Evolutionary conservation across 2,329 filamentous ascomycete genomes (phyloP), one percentile per base, ranked within the genome.

Genomic region (Venturia pyrina): DNA sequence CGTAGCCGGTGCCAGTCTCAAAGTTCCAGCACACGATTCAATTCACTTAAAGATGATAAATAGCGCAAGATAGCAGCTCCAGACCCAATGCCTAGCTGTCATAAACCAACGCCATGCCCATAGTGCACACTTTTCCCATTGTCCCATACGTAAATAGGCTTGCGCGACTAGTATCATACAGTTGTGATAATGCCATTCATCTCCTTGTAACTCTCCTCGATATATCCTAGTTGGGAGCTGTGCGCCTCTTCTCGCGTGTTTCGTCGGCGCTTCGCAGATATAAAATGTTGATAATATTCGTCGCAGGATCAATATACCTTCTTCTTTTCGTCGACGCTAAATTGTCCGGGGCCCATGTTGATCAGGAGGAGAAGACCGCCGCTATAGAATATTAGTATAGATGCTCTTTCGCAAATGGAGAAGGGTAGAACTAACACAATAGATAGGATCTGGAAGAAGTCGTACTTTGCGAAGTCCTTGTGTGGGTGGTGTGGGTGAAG

Each of bases 401-500:
- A 44, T 71, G 40, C 69, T 50, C 57, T 17, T 34, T 62, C 65
- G 41, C 32, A 48, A 40, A 46, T 66, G 24, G 13, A 62, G 21
- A 24, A 24, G 59, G 69, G 68, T 66, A 50, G 53, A 44, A 81
- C 84, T 78, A 85, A 86, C 84, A 98, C 93, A 76, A 99, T 99
- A 64, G 95, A 99, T 65, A 99, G 84, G 73, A 98, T 97, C 83
- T 99, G 95, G 88, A 99, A 99, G 84, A 99, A 99, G 78, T 99
- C 95, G 85, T 99, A 99, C 82, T 99, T 99, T 83, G 95, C 95
- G 76, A 99, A 99, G 79, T 99, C 95, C 86, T 98, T 98, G 85
- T 98, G 93, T 62, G 95, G 95, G 82, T 99, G 95, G 81, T 96
- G 90, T 71, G 93, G 89, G 82, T 98, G 93, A 71, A 99, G 91